Evolutionary conservation across 2,329 filamentous ascomycete species (phyloP).

Genomic region (Hyphodiscus sp.): DNA sequence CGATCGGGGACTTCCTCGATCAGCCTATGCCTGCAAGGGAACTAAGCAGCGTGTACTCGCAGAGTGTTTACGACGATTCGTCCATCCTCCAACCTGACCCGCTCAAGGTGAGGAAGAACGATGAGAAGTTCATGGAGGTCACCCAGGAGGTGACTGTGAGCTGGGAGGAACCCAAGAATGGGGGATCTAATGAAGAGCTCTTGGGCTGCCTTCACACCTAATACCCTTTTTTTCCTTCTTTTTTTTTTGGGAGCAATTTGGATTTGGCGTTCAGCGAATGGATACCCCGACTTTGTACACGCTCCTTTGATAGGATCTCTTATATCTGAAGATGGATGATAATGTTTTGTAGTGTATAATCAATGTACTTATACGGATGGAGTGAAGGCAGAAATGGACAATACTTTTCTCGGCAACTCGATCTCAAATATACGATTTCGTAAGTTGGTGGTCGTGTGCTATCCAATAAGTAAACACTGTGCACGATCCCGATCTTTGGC

Average conservation of each 20-base stretch:
- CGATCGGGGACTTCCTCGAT: conserved; percentile 16
- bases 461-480: too few relatives aligned
- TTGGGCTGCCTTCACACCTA: conserved; percentile 4
- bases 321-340: background rate
- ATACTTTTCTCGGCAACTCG: background rate
- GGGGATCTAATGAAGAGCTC: conserved; percentile 8
- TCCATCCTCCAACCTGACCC: background rate
- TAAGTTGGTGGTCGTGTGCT: background rate
- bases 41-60: background rate
- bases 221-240: background rate
- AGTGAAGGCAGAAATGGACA: conserved; percentile 23
- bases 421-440: background rate
- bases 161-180: conserved; percentile 7
- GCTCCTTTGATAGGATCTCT: background rate
- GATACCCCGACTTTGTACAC: conserved; percentile 1
- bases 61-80: background rate
- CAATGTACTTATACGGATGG: conserved; percentile 1
- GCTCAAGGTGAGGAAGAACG: background rate
- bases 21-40: conserved; percentile 7
- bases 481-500: too few relatives aligned
- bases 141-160: conserved; percentile 14
- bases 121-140: conserved; percentile 11
- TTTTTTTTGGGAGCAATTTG: background rate
- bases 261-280: background rate
- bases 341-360: background rate